Evolutionary conservation across 1,284 basidiomycete genomes (phyloP), one percentile per base, ranked within the genome.

Genomic region (Boletus smithii): DNA sequence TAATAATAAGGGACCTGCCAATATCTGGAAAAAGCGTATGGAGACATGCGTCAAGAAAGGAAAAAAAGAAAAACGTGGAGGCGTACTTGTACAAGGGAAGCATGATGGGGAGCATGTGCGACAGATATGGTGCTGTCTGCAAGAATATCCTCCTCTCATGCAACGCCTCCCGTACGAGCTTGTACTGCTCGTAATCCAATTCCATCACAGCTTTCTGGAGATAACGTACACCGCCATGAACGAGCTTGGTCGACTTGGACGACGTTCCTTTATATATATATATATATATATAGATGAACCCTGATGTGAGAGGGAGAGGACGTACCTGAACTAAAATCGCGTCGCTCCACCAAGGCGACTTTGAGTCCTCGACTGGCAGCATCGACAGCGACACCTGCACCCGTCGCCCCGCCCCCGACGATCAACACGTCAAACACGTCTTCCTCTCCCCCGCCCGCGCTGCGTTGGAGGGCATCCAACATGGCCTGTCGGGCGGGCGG

Each of bases 1-100:
- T 83, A 95, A 70, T 95, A 98, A 71, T 98, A 98, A 0, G 95
- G 95, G 5, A 98, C 79, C 63, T 97, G 93, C 94, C 95, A 98
- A 70, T 91, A 95, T 50, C 85, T 91, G 59, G 56, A 64, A 43
- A 59, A 20, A 37, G 40, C 3, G 22, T 8, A 17, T 5, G 36
- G n/a, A 33, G 9, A 23, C 23, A 10, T 3, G 11, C 4, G 5
- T 20, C 20, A 33, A 13, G 32, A 16, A 34, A 22, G 33, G n/a
- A 30, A 8, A 30, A 6, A 17, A 18, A 3, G 5, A 8, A 30
- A 6, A 17, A 18, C 5, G 5, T 20, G 24, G n/a, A 16, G 24
- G 27, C 81, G 43, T 53, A 88, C 81, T 89, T 89, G 77, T 95
- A 95, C 42, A 94, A 80, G 4, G 92, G 92, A 17, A 95, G 73